Evolutionary conservation across 495 filamentous ascomycete species (phyloP).

Genomic region (Tuber aestivum): DNA sequence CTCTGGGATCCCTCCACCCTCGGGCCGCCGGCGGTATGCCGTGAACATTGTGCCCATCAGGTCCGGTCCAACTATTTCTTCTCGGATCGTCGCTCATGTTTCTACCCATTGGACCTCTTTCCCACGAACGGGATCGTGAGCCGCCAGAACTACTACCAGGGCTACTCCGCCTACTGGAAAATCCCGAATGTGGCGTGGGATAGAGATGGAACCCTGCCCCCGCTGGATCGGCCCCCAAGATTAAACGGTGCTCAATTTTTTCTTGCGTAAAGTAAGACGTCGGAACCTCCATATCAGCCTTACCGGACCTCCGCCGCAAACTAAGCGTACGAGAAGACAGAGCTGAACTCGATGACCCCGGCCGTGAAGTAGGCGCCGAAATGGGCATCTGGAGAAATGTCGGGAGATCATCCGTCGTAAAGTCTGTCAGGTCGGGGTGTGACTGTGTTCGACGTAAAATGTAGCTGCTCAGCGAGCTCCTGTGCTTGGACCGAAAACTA

Average conservation of each 20-base stretch:
- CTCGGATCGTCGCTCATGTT: constrained; percentile 21
- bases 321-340: constrained; percentile 20
- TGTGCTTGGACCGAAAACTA: constrained; percentile 17
- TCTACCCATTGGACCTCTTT: constrained; percentile 7
- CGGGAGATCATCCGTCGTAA: constrained; percentile 25
- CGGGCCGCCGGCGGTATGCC: constrained; percentile 13
- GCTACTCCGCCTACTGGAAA: constrained; percentile 4
- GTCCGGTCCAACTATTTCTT: constrained; percentile 16
- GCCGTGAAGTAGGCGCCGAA: constrained; percentile 16
- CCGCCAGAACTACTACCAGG: constrained; percentile 12
- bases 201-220: constrained; percentile 40
- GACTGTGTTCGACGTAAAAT: constrained; percentile 35
- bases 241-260: constrained; percentile 38
- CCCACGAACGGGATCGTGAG: constrained; percentile 7
- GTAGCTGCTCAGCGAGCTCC: constrained; percentile 27
- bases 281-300: constrained; percentile 10
- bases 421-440: constrained; percentile 32
- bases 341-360: constrained; percentile 12
- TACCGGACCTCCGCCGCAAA: constrained; percentile 26
- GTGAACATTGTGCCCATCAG: constrained; percentile 18
- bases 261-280: constrained; percentile 32
- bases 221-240: constrained; percentile 38
- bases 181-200: constrained; percentile 21
- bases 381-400: constrained; percentile 30
- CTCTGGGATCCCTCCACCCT: constrained; percentile 34